Evolutionary conservation across 2,329 filamentous ascomycete genomes (phyloP).

Genomic region (Penicillium palitans): DNA sequence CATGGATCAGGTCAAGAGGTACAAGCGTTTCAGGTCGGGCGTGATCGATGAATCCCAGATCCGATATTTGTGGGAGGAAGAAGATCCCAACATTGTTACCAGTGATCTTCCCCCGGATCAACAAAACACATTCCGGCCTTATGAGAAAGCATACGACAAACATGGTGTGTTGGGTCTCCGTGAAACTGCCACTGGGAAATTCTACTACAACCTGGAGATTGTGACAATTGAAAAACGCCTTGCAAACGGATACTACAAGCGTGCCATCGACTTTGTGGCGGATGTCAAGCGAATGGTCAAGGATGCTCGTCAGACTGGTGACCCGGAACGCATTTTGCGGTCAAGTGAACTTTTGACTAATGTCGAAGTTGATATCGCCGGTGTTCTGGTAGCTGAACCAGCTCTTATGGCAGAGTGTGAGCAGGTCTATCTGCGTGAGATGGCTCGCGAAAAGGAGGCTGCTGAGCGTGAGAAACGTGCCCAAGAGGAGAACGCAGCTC

Average conservation of each 20-base stretch:
- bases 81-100: constrained; percentile 66
- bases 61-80: constrained; percentile 79
- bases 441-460: constrained; percentile 65
- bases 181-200: constrained; percentile 75
- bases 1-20: constrained; percentile 96
- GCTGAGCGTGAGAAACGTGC: constrained; percentile 50
- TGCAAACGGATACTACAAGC: constrained; percentile 93
- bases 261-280: constrained; percentile 82
- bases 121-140: constrained; percentile 67
- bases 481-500: constrained; percentile 25
- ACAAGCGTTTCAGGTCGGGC: constrained; percentile 81
- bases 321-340: constrained; percentile 78
- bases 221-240: constrained; percentile 93
- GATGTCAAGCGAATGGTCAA: constrained; percentile 84
- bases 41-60: constrained; percentile 73
- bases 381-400: constrained; percentile 67
- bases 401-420: constrained; percentile 72
- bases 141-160: constrained; percentile 74
- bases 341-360: constrained; percentile 91
- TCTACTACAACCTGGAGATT: constrained; percentile 93
- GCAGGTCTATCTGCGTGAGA: constrained; percentile 71
- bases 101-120: constrained; percentile 61
- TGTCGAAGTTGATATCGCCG: constrained; percentile 87
- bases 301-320: constrained; percentile 79
- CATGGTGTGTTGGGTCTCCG: constrained; percentile 74